Evolutionary conservation across 225 moss, liverwort and hornwort species (phyloP), one percentile per base, ranked within the genome.

Genomic region (Asterella californica): DNA sequence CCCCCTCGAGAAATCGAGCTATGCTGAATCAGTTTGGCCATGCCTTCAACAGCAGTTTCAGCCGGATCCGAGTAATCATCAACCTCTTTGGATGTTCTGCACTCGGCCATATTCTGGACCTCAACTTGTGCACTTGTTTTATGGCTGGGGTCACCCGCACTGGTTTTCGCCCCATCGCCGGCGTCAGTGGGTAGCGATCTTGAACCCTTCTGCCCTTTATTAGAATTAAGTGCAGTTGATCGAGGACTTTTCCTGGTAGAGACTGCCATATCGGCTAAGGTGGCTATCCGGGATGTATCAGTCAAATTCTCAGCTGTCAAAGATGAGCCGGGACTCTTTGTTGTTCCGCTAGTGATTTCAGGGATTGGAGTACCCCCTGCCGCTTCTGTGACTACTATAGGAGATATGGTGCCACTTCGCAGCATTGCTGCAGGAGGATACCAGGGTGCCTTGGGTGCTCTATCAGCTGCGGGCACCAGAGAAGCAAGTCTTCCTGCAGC

Each of bases 391-490:
- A 57, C 57, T 22, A 59, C 32, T 14, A 48, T 18, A 0, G 60
- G 27, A 30, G 59, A 37, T 34, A 73, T 34, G 10, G 60, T 80
- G 33, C 60, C 46, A 55, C 38, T 67, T n/a, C 65, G 64, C 11
- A 76, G 25, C 74, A 81, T 52, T 49, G 75, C 75, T 64, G 81
- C 80, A 18, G 80, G 80, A 29, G 80, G 80, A 37, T 45, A 73
- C 80, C 80, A 80, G 5, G 75, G 75, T 4, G 53, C 60, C 45
- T 74, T 74, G 29, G 49, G 32, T 61, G 15, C 45, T 48, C 74
- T 48, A 14, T 72, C 74, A 61, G 27, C 62, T 42, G 78, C 30
- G 30, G 57, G 33, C 17, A 32, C 1, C 17, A 27, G 24, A 25
- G 53, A 79, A 21, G 17, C 66, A 10, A 54, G 29, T 8, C 64